Evolutionary conservation across 495 filamentous ascomycete genomes (phyloP).

Genomic region (Chaetomium cochliodes): DNA sequence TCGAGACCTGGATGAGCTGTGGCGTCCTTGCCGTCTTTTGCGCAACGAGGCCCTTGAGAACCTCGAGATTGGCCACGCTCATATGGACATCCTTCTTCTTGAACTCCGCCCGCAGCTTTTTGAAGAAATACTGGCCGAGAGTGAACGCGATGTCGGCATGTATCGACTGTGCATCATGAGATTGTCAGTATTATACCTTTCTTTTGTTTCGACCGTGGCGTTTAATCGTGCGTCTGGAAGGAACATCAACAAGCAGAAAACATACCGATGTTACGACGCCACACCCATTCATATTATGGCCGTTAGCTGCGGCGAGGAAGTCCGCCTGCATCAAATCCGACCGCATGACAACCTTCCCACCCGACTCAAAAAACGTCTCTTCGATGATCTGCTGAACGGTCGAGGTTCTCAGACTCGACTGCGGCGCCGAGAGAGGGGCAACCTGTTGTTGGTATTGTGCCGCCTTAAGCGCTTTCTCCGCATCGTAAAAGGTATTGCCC

Average conservation of each 20-base stretch:
- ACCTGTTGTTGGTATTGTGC: too few relatives aligned
- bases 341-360: constrained; percentile 60
- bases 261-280: constrained; percentile 31
- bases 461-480: constrained; percentile 37
- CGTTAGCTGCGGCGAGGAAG: constrained; percentile 53
- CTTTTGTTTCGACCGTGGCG: too few relatives aligned
- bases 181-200: too few relatives aligned
- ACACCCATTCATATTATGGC: constrained; percentile 48
- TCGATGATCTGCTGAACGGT: constrained; percentile 57
- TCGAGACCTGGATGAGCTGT: constrained; percentile 38
- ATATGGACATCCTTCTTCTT: constrained; percentile 45
- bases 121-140: constrained; percentile 63
- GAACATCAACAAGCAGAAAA: too few relatives aligned
- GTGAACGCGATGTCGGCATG: constrained; percentile 79
- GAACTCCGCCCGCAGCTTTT: constrained; percentile 55
- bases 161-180: too few relatives aligned
- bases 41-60: constrained; percentile 62
- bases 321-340: constrained; percentile 60
- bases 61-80: constrained; percentile 62
- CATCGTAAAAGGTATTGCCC: constrained; percentile 59
- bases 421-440: too few relatives aligned
- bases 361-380: constrained; percentile 53
- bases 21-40: constrained; percentile 31
- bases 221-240: too few relatives aligned
- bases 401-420: constrained; percentile 33